Evolutionary conservation across 768 basidiomycete genomes (phyloP), one percentile per base, ranked within the genome.

Genomic region (Epithele typhae): DNA sequence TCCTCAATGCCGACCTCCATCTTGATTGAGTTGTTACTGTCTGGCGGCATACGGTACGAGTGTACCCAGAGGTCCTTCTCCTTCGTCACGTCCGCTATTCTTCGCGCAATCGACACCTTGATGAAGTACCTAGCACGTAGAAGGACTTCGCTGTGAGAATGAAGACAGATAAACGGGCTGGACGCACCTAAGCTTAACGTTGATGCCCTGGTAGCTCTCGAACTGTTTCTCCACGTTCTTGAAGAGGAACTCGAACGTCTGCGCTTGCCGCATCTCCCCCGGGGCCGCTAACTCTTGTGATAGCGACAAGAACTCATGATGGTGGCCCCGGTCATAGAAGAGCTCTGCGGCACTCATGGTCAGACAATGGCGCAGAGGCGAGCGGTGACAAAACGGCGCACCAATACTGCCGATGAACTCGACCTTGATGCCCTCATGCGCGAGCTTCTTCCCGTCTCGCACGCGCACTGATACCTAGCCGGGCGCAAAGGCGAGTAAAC

Each of bases 1-100:
- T 98, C 96, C 64, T 98, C 96, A 49, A 99, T 99, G 7, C 96
- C 96, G 30, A 98, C 96, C 69, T 97, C 96, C 96, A 99, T 98
- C 76, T 95, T 97, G 71, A 98, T 98, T 34, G 91, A 86, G 64
- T 95, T 97, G 66, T 96, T 97, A 60, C 82, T 89, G 66, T 98
- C 96, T 46, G 95, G 93, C 9, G 95, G 96, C 91, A 97, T 97
- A 30, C 94, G 87, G 73, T 87, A 99, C 3, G 90, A 95, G 65
- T 99, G 95, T 3, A 98, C 95, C 95, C 95, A 98, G 17, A 97
- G 62, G 52, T 99, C 96, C 63, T 76, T 84, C 68, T 98, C 96
- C 66, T 95, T 95, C 38, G 78, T 71, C 4, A 94, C 91, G 58
- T 97, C 94, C 15, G 92, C 93, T 76, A 97, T 88, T 57, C 94